Evolutionary conservation across 345 rosid genomes (phyloP).

Genomic region (Populus euphratica): DNA sequence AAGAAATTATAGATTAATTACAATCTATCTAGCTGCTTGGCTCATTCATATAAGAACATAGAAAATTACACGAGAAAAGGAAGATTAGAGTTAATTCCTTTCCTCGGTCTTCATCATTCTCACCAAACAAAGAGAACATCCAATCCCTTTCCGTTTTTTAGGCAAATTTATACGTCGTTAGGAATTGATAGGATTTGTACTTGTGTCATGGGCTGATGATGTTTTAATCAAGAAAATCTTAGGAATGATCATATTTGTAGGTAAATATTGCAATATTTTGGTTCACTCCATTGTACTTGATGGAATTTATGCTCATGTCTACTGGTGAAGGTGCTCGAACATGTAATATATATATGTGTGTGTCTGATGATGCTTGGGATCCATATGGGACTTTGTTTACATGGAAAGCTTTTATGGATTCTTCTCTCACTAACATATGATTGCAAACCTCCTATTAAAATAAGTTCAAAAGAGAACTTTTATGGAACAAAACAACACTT

Average conservation of each 20-base stretch:
- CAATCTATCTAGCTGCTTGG: not conserved
- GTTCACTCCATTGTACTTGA: not conserved
- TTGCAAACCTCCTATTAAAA: slow-evolving; percentile 25
- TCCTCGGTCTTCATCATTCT: not conserved
- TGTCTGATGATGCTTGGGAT: slow-evolving; percentile 1
- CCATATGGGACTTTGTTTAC: not conserved
- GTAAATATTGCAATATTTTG: not conserved
- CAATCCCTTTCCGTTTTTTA: not conserved
- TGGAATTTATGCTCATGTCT: not conserved
- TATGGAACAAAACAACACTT: slow-evolving; percentile 24
- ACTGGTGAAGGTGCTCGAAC: not conserved
- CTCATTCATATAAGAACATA: not conserved
- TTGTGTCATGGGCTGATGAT: not conserved
- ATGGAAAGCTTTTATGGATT: slow-evolving; percentile 20
- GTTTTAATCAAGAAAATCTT: not conserved
- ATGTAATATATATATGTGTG: not conserved
- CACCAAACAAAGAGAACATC: not conserved
- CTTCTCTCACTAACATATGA: slow-evolving; percentile 21
- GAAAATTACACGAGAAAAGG: too few relatives aligned
- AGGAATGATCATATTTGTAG: not conserved
- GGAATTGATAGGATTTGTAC: not conserved
- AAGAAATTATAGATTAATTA: too few relatives aligned
- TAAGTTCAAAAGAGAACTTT: slow-evolving; percentile 50
- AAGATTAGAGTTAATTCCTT: too few relatives aligned
- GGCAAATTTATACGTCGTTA: not conserved